A percentile compares a stretch with the other conserved stretches of the same genome.
phyloP scores from a whole-genome alignment of 164 flowering plant species.

The Malania oleifera region DNA sequence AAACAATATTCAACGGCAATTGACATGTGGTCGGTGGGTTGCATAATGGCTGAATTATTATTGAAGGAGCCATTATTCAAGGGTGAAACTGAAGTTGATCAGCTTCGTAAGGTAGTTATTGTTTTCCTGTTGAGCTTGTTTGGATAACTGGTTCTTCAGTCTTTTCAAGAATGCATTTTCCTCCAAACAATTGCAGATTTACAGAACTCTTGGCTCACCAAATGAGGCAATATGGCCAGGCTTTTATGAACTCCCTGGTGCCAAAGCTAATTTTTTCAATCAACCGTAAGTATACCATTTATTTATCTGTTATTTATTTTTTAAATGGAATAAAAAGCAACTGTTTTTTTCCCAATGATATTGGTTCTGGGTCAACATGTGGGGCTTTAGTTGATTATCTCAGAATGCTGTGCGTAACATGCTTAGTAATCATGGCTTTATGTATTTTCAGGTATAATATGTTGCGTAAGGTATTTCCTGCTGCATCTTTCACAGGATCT shows the following conservation, averaged over 20 bases:
- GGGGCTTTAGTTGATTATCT: too few species aligned
- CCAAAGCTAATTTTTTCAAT: constrained; percentile 69
- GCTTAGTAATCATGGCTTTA: background rate
- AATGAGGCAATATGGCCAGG: constrained; percentile 93
- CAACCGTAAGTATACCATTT: constrained; percentile 57
- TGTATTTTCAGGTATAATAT: constrained; percentile 68
- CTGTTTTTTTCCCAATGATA: too few species aligned
- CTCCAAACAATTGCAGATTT: constrained; percentile 48
- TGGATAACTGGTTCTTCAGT: background rate
- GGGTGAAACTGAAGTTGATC: constrained; percentile 62
- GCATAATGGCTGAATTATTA: constrained; percentile 79
- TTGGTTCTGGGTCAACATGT: too few species aligned
- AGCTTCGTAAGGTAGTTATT: constrained; percentile 51
- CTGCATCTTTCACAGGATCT: constrained; percentile 79
- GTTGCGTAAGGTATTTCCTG: constrained; percentile 77
- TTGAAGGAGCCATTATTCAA: constrained; percentile 50
- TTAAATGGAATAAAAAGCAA: too few species aligned
- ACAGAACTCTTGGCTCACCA: constrained; percentile 76
- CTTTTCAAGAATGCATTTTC: background rate
- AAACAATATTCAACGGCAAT: constrained; percentile 71
- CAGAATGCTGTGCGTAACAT: too few species aligned
- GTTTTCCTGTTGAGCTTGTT: background rate
- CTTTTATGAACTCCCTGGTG: constrained; percentile 71
- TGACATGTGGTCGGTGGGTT: constrained; percentile 91
- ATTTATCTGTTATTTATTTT: too few species aligned